Evolutionary conservation across 148 eudicot genomes (phyloP).

Genomic region (Persicaria maculosa): DNA sequence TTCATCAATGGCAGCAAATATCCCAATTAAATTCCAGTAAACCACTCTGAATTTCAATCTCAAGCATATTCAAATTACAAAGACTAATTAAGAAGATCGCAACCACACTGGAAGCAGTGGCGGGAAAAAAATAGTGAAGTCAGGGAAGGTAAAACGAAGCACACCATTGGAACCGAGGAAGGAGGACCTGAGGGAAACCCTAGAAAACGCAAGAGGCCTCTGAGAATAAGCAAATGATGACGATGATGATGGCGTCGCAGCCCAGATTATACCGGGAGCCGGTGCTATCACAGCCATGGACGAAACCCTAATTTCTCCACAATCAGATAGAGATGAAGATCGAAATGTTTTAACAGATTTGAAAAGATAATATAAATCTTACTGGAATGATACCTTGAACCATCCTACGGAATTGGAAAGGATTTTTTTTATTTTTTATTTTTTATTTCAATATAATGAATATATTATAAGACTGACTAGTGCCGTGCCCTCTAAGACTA

Average conservation of each 20-base stretch:
- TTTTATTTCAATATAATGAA: too few relatives aligned
- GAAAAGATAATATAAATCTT: too few relatives aligned
- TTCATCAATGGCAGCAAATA: too few relatives aligned
- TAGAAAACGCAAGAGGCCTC: slow-evolving; percentile 28
- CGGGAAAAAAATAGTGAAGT: neutral
- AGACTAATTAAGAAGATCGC: neutral
- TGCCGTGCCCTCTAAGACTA: too few relatives aligned
- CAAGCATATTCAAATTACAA: too few relatives aligned
- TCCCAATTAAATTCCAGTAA: too few relatives aligned
- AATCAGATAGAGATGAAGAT: neutral
- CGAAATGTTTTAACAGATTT: too few relatives aligned
- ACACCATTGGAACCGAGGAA: slow-evolving; percentile 33
- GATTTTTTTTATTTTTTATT: too few relatives aligned
- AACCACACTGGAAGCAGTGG: neutral
- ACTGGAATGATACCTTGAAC: too few relatives aligned
- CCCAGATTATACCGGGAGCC: slow-evolving; percentile 34
- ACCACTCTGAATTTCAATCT: too few relatives aligned
- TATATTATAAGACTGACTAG: too few relatives aligned
- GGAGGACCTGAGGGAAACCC: slow-evolving; percentile 33
- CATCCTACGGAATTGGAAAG: too few relatives aligned
- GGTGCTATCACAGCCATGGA: slow-evolving; percentile 34
- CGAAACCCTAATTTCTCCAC: neutral
- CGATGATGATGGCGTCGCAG: slow-evolving; percentile 21
- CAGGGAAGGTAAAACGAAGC: neutral
- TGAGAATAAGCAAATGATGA: slow-evolving; percentile 31